Percentiles rank a stretch among this genome's conserved stretches.
Evolutionary conservation across 768 basidiomycete species (phyloP).

Genomic region (Tulasnella sp.): DNA sequence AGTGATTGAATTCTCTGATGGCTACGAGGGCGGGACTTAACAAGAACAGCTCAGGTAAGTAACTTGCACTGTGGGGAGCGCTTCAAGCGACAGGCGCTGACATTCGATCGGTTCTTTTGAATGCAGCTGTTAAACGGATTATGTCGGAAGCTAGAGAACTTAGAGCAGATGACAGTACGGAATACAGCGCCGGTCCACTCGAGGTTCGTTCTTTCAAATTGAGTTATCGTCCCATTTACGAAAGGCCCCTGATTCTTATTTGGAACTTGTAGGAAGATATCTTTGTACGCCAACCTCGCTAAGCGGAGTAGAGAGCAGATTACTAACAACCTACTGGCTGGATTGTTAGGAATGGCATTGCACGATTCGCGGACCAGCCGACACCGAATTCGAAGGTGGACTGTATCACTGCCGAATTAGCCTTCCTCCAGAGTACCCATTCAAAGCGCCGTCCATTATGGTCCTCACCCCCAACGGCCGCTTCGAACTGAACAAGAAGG

Average conservation of each 20-base stretch:
- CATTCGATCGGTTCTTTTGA: background rate
- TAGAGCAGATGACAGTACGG: slow-evolving; percentile 74
- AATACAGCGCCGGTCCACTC: slow-evolving; percentile 75
- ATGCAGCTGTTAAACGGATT: slow-evolving; percentile 85
- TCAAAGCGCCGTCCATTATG: slow-evolving; percentile 93
- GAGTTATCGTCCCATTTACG: background rate
- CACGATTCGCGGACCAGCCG: slow-evolving; percentile 83
- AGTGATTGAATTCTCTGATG: slow-evolving; percentile 32
- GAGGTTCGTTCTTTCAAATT: slow-evolving; percentile 53
- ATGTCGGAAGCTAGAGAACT: slow-evolving; percentile 95
- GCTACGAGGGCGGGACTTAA: slow-evolving; percentile 52
- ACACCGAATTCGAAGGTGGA: slow-evolving; percentile 90
- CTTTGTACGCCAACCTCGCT: slow-evolving; percentile 55
- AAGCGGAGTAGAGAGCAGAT: background rate
- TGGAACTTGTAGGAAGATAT: slow-evolving; percentile 67
- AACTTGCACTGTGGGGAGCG: background rate
- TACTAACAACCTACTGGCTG: slow-evolving; percentile 25
- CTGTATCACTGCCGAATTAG: slow-evolving; percentile 93
- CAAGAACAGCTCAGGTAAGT: slow-evolving; percentile 83
- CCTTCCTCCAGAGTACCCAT: slow-evolving; percentile 91
- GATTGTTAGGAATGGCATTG: slow-evolving; percentile 85
- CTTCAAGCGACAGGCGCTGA: background rate
- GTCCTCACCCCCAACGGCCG: slow-evolving; percentile 96
- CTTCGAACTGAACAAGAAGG: slow-evolving; percentile 95
- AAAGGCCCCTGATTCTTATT: slow-evolving; percentile 11